phyloP scores from a whole-genome alignment of 768 basidiomycete species.

The Naganishia kalamii region DNA sequence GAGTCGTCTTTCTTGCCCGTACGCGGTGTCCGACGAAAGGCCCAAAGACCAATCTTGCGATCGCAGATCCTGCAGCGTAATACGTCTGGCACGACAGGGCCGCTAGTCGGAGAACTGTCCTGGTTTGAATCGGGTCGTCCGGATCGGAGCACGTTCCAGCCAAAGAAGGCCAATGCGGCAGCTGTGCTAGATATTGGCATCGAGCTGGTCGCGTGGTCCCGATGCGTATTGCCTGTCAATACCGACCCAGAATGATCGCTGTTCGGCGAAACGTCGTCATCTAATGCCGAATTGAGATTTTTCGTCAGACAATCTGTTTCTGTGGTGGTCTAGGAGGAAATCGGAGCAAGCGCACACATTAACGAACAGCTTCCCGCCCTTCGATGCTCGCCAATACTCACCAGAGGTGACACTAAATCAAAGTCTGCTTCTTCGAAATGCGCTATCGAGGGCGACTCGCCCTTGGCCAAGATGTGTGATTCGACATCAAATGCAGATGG shows the following conservation, averaged over 20 bases:
- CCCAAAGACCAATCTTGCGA: conserved; percentile 5
- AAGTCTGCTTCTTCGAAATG: conserved; percentile 14
- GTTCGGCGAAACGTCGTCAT: background rate
- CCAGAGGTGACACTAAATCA: conserved; percentile 6
- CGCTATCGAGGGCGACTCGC: background rate
- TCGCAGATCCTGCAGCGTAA: conserved; percentile 10
- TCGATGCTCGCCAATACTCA: background rate
- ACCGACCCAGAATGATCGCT: background rate
- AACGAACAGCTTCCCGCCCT: background rate
- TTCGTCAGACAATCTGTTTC: background rate
- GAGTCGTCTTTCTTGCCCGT: background rate
- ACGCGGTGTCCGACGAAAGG: background rate
- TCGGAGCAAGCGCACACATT: background rate
- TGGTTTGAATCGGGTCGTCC: too few relatives aligned
- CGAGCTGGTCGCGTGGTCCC: conserved; percentile 1
- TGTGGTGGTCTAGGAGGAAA: background rate
- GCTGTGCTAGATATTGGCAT: background rate
- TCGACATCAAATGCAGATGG: conserved; percentile 1
- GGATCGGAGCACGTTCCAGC: conserved; percentile 3
- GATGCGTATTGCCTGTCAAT: background rate
- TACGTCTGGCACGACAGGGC: background rate
- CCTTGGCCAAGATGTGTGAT: background rate
- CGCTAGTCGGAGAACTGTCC: background rate
- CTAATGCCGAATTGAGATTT: background rate
- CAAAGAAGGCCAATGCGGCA: conserved; percentile 1